These are phyloP conservation scores for Setaria italica DNA, from an alignment of 202 grass and related monocot species.

Conservation along the genomic window DNA sequence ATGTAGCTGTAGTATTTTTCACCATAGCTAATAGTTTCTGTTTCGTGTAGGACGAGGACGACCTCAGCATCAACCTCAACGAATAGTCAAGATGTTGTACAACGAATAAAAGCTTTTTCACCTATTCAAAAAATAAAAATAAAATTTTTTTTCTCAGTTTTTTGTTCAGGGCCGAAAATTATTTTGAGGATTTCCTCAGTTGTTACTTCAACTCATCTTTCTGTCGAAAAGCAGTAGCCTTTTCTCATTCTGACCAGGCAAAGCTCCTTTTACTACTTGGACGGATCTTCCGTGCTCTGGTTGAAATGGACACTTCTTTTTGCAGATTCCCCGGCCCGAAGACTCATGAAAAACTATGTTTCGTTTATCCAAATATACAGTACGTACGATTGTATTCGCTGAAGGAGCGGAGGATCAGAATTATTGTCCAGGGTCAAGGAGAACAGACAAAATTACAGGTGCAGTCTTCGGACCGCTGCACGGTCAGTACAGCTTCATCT, in stretches of 20 bases:
- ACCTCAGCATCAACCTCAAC: constrained; percentile 20
- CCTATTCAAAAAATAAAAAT: not conserved
- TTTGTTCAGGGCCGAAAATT: not conserved
- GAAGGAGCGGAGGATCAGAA: not conserved
- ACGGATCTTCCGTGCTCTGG: constrained; percentile 24
- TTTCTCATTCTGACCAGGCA: constrained; percentile 31
- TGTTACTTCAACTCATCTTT: constrained; percentile 35
- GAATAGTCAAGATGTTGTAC: constrained; percentile 2
- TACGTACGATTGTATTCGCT: constrained; percentile 22
- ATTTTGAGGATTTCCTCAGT: not conserved
- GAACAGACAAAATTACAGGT: not conserved
- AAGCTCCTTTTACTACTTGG: constrained; percentile 42
- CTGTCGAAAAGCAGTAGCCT: constrained; percentile 13
- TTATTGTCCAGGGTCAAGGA: not conserved
- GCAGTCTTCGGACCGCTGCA: not conserved
- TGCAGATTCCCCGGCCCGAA: constrained; percentile 21
- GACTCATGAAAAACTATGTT: constrained; percentile 10
- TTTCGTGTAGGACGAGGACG: not conserved
- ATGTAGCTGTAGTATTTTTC: no score
- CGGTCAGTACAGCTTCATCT: constrained; percentile 4
- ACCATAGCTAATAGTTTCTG: not conserved
- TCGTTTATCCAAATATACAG: constrained; percentile 11
- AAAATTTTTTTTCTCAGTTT: not conserved
- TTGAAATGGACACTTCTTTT: constrained; percentile 33
- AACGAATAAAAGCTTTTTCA: not conserved